Conservation (phyloP, 768 basidiomycete genomes). For the Russula lepida region DNA sequence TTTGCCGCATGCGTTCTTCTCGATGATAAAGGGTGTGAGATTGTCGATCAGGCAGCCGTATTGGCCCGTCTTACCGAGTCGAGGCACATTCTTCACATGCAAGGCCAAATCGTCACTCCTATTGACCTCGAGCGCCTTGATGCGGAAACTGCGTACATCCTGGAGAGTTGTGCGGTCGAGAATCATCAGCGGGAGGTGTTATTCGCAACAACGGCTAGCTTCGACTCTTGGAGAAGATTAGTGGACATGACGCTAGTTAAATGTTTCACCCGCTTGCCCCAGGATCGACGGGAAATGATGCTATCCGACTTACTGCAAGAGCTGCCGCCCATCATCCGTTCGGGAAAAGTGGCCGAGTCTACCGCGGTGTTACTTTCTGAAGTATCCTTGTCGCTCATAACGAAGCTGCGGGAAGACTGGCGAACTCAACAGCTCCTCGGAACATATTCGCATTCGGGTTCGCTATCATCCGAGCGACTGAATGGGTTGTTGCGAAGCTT, state of each 20-base stretch:
- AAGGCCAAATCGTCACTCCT: slow-evolving; percentile 55
- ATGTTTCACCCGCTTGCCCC: slow-evolving; percentile 75
- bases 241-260: slow-evolving; percentile 81
- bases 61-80: slow-evolving; percentile 58
- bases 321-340: slow-evolving; percentile 60
- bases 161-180: slow-evolving; percentile 79
- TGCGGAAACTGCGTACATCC: slow-evolving; percentile 62
- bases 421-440: slow-evolving; percentile 63
- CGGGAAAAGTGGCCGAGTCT: slow-evolving; percentile 54
- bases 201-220: slow-evolving; percentile 58
- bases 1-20: slow-evolving; percentile 59
- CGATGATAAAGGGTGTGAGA: slow-evolving; percentile 68
- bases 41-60: slow-evolving; percentile 69
- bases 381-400: slow-evolving; percentile 69
- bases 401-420: slow-evolving; percentile 80
- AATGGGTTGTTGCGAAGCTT: slow-evolving; percentile 64
- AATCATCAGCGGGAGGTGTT: slow-evolving; percentile 81
- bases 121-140: slow-evolving; percentile 59
- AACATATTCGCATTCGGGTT: slow-evolving; percentile 53
- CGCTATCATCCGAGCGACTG: slow-evolving; percentile 73
- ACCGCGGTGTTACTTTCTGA: slow-evolving; percentile 82
- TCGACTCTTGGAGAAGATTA: slow-evolving; percentile 78
- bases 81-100: slow-evolving; percentile 52
- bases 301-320: slow-evolving; percentile 85
- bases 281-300: slow-evolving; percentile 79